phyloP scores from a whole-genome alignment of 768 basidiomycete species.

The Leccinum longicurvipes region DNA sequence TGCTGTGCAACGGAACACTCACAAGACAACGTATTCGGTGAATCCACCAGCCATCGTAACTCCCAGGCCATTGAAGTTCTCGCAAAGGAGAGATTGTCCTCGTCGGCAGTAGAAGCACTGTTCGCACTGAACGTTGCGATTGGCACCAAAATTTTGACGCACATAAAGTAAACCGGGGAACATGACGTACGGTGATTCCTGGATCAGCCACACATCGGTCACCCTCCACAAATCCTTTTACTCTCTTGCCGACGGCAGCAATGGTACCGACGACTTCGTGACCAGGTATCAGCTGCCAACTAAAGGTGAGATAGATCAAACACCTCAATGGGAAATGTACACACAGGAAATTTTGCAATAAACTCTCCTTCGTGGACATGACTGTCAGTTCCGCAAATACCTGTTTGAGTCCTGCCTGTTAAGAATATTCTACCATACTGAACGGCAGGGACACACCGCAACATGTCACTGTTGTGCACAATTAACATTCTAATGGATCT shows the following conservation, averaged over 20 bases:
- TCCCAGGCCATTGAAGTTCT: conserved; percentile 74
- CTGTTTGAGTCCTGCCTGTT: conserved; percentile 20
- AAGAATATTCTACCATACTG: neutral
- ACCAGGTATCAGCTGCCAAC: conserved; percentile 57
- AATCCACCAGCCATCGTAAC: conserved; percentile 81
- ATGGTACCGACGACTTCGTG: conserved; percentile 69
- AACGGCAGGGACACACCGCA: conserved; percentile 31
- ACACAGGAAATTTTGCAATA: conserved; percentile 52
- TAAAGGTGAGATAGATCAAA: neutral
- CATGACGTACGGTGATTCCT: conserved; percentile 52
- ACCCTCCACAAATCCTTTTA: conserved; percentile 65
- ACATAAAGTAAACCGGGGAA: neutral
- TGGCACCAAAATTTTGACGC: neutral
- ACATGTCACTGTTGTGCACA: conserved; percentile 31
- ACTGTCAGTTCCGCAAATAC: conserved; percentile 55
- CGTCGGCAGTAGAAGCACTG: conserved; percentile 83
- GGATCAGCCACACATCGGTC: conserved; percentile 84
- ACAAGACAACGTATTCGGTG: conserved; percentile 84
- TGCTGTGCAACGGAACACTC: conserved; percentile 23
- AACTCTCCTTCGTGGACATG: conserved; percentile 61
- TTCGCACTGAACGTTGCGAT: conserved; percentile 51
- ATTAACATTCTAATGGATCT: neutral
- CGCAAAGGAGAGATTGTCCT: conserved; percentile 73
- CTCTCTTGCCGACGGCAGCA: conserved; percentile 71
- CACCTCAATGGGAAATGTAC: neutral